Percentiles rank a stretch among this genome's conserved stretches.
Evolutionary conservation across 495 filamentous ascomycete genomes (phyloP).

Genomic region (Wilcoxina mikolae): DNA sequence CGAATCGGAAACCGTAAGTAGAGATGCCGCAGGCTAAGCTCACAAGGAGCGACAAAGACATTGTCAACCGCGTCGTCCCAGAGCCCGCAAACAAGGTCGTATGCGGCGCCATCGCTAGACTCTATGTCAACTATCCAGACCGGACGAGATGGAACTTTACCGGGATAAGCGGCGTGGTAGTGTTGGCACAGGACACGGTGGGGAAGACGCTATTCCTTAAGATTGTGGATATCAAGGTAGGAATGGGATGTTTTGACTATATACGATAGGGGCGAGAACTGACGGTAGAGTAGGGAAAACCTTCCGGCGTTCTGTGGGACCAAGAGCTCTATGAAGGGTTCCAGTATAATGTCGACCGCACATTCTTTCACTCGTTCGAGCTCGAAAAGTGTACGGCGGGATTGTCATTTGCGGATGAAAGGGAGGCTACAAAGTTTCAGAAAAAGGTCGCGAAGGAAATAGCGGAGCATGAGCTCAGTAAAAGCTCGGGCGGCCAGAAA

Average conservation of each 20-base stretch:
- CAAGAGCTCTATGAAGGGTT: slow-evolving; percentile 94
- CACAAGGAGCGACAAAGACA: slow-evolving; percentile 80
- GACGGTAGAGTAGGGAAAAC: slow-evolving; percentile 35
- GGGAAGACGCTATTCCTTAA: slow-evolving; percentile 96
- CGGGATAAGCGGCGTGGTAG: slow-evolving; percentile 82
- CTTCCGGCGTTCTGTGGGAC: slow-evolving; percentile 95
- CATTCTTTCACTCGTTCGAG: slow-evolving; percentile 95
- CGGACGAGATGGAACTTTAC: slow-evolving; percentile 82
- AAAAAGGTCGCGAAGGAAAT: slow-evolving; percentile 61
- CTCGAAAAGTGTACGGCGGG: slow-evolving; percentile 79
- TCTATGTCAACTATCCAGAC: slow-evolving; percentile 87
- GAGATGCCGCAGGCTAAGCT: slow-evolving; percentile 53
- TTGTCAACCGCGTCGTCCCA: slow-evolving; percentile 77
- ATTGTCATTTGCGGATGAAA: slow-evolving; percentile 85
- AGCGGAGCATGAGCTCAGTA: slow-evolving; percentile 54
- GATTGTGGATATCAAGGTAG: slow-evolving; percentile 85
- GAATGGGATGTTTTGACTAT: slow-evolving; percentile 28
- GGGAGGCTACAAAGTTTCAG: slow-evolving; percentile 84
- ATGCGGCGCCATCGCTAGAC: slow-evolving; percentile 78
- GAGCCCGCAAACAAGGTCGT: slow-evolving; percentile 91
- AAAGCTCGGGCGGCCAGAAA: background rate
- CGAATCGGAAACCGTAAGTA: background rate
- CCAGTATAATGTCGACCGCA: slow-evolving; percentile 85
- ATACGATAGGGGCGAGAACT: background rate
- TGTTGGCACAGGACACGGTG: slow-evolving; percentile 83